Evolutionary conservation across 78 protist genomes (phyloP).

Genomic region (Cavenderia fasciculata): DNA sequence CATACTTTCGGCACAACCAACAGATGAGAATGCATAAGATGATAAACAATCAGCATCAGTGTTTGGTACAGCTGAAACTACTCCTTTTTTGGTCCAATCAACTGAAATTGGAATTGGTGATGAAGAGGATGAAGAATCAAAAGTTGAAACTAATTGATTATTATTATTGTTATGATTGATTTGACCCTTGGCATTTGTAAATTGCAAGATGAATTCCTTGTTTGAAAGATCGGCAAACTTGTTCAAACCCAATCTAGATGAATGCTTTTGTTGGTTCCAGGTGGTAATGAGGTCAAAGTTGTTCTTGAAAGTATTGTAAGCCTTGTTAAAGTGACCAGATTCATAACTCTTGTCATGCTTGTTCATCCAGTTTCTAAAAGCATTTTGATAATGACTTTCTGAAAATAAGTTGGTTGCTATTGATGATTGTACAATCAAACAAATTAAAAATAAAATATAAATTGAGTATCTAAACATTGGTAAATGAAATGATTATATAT

Average conservation of each 20-base stretch:
- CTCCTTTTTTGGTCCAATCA: no score
- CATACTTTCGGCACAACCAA: background rate
- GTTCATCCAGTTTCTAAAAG: slow-evolving; percentile 27
- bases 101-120: no score
- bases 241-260: slow-evolving; percentile 31
- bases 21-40: background rate
- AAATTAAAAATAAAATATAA: no score
- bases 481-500: no score
- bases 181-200: no score
- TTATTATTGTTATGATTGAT: no score
- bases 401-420: background rate
- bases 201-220: slow-evolving; percentile 29
- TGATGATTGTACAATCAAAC: no score
- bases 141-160: no score
- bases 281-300: slow-evolving; percentile 26
- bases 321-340: background rate
- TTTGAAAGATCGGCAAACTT: slow-evolving; percentile 63
- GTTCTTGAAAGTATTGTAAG: slow-evolving; percentile 16
- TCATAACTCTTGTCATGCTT: background rate
- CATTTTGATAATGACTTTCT: slow-evolving; percentile 10
- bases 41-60: no score
- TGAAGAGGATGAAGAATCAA: no score
- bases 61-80: no score
- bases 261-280: background rate
- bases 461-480: no score